Base-by-base conservation (phyloP, 345 rosid genomes). In the Geranium brycei region DNA sequence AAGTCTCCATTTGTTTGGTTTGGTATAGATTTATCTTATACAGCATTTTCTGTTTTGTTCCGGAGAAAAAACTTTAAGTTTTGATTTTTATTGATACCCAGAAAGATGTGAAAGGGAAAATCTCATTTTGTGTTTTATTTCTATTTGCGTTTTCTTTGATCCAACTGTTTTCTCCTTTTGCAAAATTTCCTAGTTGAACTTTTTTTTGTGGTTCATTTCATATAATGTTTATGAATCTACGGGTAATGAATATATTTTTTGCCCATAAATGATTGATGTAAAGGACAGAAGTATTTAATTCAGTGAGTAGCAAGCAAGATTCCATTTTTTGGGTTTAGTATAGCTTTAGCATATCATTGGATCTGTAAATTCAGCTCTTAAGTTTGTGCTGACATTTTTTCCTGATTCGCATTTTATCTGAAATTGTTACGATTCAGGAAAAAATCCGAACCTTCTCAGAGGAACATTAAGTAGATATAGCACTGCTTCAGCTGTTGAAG, bases 401-500 rank as follows among this genome's bases (percentile, higher is more conserved):
- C 53, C 2, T 14, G 7, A 30, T 60, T 19, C 13, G 68, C 6
- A 16, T 56, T 69, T 23, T 16, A 15, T 16, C 17, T 32, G 68
- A n/a, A 17, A 17, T 5, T 23, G 40, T 38, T 59, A 58, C 72
- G 71, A 7, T 74, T 60, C 78, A 92, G 98, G 83, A 23, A 76
- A 72, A 72, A 79, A 38, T 61, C 56, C 64, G 51, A 51, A 62
- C 17, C 38, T 77, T 60, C 71, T 68, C 70, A 70, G 83, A 60
- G 83, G 75, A 72, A 69, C 63, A 47, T 47, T 10, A 60, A 71
- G 65, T 12, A 76, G 78, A 59, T 85, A 79, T 66, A 81, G 88
- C 78, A 86, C 85, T 61, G 28, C 66, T 35, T 80, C 75, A 28
- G 79, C 80, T 62, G 81, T 80, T 55, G 51, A 71, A 31, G 75